Conservation (phyloP, 345 rosid genomes). For the Odontarrhena argentea region DNA sequence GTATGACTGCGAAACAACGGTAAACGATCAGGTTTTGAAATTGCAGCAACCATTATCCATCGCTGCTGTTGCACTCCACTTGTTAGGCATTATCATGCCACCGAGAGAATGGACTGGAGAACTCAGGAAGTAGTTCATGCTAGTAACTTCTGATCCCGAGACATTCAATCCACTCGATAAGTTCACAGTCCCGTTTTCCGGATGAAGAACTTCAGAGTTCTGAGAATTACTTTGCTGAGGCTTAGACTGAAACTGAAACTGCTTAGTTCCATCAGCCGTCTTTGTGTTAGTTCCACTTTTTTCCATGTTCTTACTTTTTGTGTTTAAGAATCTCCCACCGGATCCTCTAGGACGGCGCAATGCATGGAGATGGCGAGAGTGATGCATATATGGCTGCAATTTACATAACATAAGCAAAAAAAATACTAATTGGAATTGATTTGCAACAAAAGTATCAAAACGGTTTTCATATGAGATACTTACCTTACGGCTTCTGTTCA, state of each 20-base stretch:
- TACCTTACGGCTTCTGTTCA: conserved; percentile 69
- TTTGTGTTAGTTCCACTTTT: conserved; percentile 42
- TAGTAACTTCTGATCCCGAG: conserved; percentile 78
- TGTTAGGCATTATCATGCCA: conserved; percentile 65
- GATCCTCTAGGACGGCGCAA: conserved; percentile 96
- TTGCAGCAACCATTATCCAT: conserved; percentile 54
- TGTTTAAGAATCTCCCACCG: conserved; percentile 95
- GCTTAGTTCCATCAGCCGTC: conserved; percentile 28
- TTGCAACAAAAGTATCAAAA: background rate
- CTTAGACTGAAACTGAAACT: conserved; percentile 17
- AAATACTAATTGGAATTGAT: background rate
- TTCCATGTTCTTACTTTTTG: conserved; percentile 41
- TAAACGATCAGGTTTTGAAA: conserved; percentile 54
- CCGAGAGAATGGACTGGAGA: conserved; percentile 51
- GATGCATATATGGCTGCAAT: conserved; percentile 82
- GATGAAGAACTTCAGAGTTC: conserved; percentile 77
- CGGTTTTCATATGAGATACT: conserved; percentile 4
- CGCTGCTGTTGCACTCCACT: conserved; percentile 66
- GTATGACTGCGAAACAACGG: conserved; percentile 33
- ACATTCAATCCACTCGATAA: conserved; percentile 55
- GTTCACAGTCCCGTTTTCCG: conserved; percentile 66
- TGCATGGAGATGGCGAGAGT: conserved; percentile 93
- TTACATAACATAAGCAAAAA: conserved; percentile 23
- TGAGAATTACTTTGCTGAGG: conserved; percentile 67
- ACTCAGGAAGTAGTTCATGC: conserved; percentile 55